A percentile compares a stretch with the other conserved stretches of the same genome.
These are phyloP conservation scores for Botrytis fragariae DNA, from an alignment of 2,329 filamentous ascomycete species.

Conservation along the genomic window DNA sequence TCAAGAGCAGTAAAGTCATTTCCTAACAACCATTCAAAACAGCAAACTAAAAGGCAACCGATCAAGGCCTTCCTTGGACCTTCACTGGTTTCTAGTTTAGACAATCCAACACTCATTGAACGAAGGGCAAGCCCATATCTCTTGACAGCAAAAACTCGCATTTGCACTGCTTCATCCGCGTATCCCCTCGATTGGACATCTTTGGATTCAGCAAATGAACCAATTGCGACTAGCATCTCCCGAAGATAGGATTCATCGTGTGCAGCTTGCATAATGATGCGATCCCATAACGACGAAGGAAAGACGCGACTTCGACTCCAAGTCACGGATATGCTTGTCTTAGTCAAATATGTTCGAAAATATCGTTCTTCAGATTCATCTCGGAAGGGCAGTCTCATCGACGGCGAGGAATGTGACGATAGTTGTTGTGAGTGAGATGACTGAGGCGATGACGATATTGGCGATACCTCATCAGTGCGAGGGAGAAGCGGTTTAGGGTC, in stretches of 20 bases:
- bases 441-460: background rate
- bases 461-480: background rate
- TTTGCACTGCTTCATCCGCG: slow-evolving; percentile 2
- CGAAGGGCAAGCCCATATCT: slow-evolving; percentile 21
- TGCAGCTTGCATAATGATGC: slow-evolving; percentile 59
- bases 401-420: slow-evolving; percentile 2
- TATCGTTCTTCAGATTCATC: slow-evolving; percentile 45
- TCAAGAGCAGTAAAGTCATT: slow-evolving; percentile 14
- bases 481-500: background rate
- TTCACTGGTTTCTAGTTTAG: background rate
- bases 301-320: slow-evolving; percentile 48
- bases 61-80: slow-evolving; percentile 21
- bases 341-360: slow-evolving; percentile 16
- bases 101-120: slow-evolving; percentile 16
- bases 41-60: slow-evolving; percentile 20
- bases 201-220: slow-evolving; percentile 45
- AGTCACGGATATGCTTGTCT: slow-evolving; percentile 41
- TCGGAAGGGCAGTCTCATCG: slow-evolving; percentile 9
- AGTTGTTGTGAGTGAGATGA: background rate
- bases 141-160: slow-evolving; percentile 16
- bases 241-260: slow-evolving; percentile 57
- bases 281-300: slow-evolving; percentile 60
- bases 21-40: slow-evolving; percentile 21
- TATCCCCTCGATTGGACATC: slow-evolving; percentile 4
- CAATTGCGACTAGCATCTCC: slow-evolving; percentile 62